These are phyloP conservation scores for Glutinoglossum americanum DNA, from an alignment of 495 filamentous ascomycete genomes.

Conservation along the genomic window DNA sequence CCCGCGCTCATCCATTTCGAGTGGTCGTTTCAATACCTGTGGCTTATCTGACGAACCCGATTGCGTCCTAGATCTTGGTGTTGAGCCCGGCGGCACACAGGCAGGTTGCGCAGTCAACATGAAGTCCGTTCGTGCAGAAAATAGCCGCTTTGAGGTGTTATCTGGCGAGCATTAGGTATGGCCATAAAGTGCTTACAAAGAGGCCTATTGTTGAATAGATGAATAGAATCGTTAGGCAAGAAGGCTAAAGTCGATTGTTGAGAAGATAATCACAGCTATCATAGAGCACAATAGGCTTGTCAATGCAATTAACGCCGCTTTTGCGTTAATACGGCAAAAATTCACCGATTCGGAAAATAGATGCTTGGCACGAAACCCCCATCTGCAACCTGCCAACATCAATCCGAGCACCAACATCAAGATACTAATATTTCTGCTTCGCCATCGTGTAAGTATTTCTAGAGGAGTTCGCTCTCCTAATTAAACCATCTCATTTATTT, in stretches of 20 bases:
- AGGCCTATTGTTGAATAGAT: not conserved
- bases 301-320: not conserved
- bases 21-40: not conserved
- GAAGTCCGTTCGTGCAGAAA: not conserved
- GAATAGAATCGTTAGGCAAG: not conserved
- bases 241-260: not conserved
- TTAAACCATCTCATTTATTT: not conserved
- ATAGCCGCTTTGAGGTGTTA: not conserved
- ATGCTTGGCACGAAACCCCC: not conserved
- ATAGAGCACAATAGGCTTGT: not conserved
- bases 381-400: not conserved
- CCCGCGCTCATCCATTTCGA: conserved; percentile 7
- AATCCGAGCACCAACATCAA: not conserved
- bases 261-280: not conserved
- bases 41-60: not conserved
- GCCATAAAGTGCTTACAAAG: not conserved
- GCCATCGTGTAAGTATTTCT: not conserved
- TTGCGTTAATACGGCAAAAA: not conserved
- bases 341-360: not conserved
- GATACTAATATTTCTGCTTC: not conserved
- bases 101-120: not conserved
- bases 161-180: not conserved
- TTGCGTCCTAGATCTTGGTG: not conserved
- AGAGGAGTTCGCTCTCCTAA: not conserved
- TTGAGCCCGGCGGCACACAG: not conserved